Percentiles rank a stretch among this genome's conserved stretches.
phyloP scores from a whole-genome alignment of 2,329 filamentous ascomycete genomes.

The Ceratocystis cubensis region DNA sequence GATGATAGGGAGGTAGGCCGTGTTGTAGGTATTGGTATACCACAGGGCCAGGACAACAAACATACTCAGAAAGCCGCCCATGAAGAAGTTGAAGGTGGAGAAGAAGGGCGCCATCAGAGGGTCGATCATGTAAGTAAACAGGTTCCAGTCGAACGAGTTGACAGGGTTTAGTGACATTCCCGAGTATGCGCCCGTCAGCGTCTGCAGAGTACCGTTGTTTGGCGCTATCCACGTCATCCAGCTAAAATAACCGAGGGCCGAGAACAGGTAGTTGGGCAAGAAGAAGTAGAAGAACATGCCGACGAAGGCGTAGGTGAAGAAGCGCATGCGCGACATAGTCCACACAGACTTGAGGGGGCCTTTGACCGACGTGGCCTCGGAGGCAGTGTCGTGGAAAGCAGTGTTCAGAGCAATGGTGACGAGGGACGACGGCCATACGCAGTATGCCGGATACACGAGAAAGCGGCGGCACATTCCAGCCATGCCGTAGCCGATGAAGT shows the following conservation, averaged over 20 bases:
- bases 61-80: constrained; percentile 43
- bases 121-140: constrained; percentile 27
- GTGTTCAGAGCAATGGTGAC: constrained; percentile 39
- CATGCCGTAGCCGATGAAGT: constrained; percentile 44
- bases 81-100: constrained; percentile 49
- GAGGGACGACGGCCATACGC: constrained; percentile 42
- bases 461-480: constrained; percentile 39
- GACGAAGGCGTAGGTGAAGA: constrained; percentile 35
- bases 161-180: constrained; percentile 32
- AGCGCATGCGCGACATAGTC: constrained; percentile 34
- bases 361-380: constrained; percentile 25
- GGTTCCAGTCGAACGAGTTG: constrained; percentile 35
- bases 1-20: constrained; percentile 42
- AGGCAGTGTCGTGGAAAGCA: constrained; percentile 34
- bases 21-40: constrained; percentile 47
- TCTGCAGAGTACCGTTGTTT: constrained; percentile 29
- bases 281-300: constrained; percentile 43
- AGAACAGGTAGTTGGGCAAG: constrained; percentile 42
- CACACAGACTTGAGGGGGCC: constrained; percentile 31
- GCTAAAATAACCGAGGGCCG: constrained; percentile 36
- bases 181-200: constrained; percentile 29
- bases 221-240: constrained; percentile 45
- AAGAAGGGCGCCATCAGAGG: constrained; percentile 41
- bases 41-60: constrained; percentile 45
- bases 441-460: constrained; percentile 40